A percentile compares a stretch with the other conserved stretches of the same genome.
These are phyloP conservation scores for Diplotaxis tenuifolia DNA, from an alignment of 345 rosid species.

Conservation along the genomic window DNA sequence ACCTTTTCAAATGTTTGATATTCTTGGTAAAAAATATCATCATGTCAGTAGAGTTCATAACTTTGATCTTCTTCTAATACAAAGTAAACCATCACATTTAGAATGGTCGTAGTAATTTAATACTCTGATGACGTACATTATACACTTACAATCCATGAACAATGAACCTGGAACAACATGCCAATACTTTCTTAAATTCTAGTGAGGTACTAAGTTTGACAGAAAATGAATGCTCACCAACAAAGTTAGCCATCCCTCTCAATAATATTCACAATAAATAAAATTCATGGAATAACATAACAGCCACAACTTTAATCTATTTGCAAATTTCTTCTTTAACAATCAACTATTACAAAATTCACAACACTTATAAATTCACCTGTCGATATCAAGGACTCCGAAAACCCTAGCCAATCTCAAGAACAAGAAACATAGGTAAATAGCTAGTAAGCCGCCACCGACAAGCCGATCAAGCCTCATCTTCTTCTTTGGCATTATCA, in stretches of 20 bases:
- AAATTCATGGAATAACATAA: background rate
- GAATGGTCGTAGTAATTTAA: background rate
- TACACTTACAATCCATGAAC: slow-evolving; percentile 14
- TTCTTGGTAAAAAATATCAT: background rate
- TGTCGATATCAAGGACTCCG: slow-evolving; percentile 37
- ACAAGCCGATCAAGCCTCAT: slow-evolving; percentile 67
- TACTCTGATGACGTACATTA: background rate
- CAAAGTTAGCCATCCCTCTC: slow-evolving; percentile 15
- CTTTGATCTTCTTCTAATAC: background rate
- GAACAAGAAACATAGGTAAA: slow-evolving; percentile 59
- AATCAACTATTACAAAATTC: slow-evolving; percentile 4
- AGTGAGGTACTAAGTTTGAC: slow-evolving; percentile 10
- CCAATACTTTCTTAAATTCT: background rate
- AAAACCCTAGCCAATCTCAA: slow-evolving; percentile 47
- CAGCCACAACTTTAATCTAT: slow-evolving; percentile 15
- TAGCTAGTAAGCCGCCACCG: slow-evolving; percentile 64
- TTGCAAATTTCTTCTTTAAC: slow-evolving; percentile 13
- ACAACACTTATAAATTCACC: background rate
- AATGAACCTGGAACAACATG: slow-evolving; percentile 24
- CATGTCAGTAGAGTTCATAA: background rate
- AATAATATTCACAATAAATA: slow-evolving; percentile 20
- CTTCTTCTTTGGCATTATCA: slow-evolving; percentile 60
- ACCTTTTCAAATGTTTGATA: background rate
- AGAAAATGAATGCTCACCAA: slow-evolving; percentile 17
- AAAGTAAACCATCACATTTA: too few relatives aligned